Evolutionary conservation across 2,329 filamentous ascomycete species (phyloP).

Genomic region (Fusarium neocosmosporiellum): DNA sequence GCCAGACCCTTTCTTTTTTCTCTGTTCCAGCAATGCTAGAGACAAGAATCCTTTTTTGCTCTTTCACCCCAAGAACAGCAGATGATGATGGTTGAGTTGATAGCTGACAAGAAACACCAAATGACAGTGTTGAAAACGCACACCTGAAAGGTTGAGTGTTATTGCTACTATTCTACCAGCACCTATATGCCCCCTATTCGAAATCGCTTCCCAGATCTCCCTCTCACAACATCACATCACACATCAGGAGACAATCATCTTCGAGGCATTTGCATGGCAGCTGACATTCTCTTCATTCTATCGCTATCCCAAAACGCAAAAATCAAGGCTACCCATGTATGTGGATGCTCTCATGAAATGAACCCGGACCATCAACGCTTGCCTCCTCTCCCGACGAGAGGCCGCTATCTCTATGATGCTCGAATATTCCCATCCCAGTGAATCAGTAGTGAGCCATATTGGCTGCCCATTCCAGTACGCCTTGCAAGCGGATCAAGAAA

Average conservation of each 20-base stretch:
- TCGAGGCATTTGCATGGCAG: neutral
- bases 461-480: constrained; percentile 34
- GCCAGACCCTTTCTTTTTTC: constrained; percentile 50
- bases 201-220: neutral
- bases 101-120: too few relatives aligned
- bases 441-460: constrained; percentile 3
- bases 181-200: neutral
- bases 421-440: neutral
- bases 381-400: constrained; percentile 2
- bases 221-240: neutral
- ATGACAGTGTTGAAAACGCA: neutral
- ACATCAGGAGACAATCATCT: neutral
- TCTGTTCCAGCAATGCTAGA: too few relatives aligned
- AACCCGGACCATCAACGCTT: constrained; percentile 10
- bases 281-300: constrained; percentile 24
- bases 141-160: neutral
- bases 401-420: constrained; percentile 8
- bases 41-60: neutral
- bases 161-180: neutral
- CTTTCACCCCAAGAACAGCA: neutral
- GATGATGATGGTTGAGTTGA: neutral
- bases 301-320: constrained; percentile 17
- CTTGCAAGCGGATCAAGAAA: constrained; percentile 23
- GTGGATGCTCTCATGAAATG: neutral
- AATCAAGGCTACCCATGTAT: constrained; percentile 2